These are phyloP conservation scores for Phytophthora aleatoria DNA, from an alignment of 352 stramenopile genomes.

Conservation along the genomic window DNA sequence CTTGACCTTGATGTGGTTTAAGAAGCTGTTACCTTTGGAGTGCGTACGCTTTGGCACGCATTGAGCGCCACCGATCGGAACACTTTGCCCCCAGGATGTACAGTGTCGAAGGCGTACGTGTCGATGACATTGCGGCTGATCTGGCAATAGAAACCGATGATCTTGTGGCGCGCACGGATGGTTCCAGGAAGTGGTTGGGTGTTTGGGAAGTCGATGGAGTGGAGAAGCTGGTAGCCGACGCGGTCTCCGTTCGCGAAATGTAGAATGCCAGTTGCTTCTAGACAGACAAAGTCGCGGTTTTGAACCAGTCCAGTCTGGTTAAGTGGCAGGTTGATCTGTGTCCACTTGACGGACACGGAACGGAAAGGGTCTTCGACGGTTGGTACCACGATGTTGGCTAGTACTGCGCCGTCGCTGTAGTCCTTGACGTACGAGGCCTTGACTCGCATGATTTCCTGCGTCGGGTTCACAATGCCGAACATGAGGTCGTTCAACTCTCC, in stretches of 20 bases:
- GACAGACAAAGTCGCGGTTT: slow-evolving; percentile 59
- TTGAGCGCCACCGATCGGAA: slow-evolving; percentile 27
- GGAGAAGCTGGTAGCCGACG: slow-evolving; percentile 60
- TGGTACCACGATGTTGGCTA: slow-evolving; percentile 42
- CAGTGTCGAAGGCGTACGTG: slow-evolving; percentile 34
- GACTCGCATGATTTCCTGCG: slow-evolving; percentile 51
- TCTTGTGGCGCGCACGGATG: slow-evolving; percentile 46
- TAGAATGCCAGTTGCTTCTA: slow-evolving; percentile 55
- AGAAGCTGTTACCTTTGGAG: too few species aligned
- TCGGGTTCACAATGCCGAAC: slow-evolving; percentile 52
- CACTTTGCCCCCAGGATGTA: slow-evolving; percentile 35
- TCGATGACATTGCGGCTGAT: slow-evolving; percentile 41
- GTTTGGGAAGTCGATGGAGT: slow-evolving; percentile 49
- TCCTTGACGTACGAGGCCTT: slow-evolving; percentile 54
- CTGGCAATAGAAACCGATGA: slow-evolving; percentile 50
- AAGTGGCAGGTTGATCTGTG: slow-evolving; percentile 37
- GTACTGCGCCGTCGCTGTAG: slow-evolving; percentile 46
- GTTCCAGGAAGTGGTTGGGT: slow-evolving; percentile 29
- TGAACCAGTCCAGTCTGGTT: slow-evolving; percentile 43
- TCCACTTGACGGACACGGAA: slow-evolving; percentile 54
- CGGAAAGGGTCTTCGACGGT: slow-evolving; percentile 42
- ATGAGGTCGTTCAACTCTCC: slow-evolving; percentile 65
- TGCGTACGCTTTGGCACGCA: too few species aligned
- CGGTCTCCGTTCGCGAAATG: slow-evolving; percentile 45
- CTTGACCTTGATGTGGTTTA: too few species aligned